Evolutionary conservation across 768 basidiomycete species (phyloP), one percentile per base, ranked within the genome.

Genomic region (Imleria badia): DNA sequence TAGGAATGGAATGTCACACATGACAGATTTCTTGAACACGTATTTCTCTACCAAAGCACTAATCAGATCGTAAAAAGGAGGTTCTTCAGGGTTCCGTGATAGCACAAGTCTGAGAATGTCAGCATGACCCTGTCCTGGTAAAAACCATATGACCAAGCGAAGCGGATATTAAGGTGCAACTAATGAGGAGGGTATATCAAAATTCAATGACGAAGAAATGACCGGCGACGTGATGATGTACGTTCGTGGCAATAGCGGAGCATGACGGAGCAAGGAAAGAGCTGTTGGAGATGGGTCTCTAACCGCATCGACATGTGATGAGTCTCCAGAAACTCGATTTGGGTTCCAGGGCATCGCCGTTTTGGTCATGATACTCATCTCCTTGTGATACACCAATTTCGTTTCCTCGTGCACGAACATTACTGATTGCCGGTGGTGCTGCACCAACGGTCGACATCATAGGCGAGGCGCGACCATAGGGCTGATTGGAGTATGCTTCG

Each of bases 251-350:
- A 64, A 62, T 59, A 65, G 42, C 60, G 51, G 55, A 59, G 52
- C 52, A 43, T 29, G 50, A 51, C 42, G 65, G 61, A 58, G 51
- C 52, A 56, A 38, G 48, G 54, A 47, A 58, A 60, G 60, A 62
- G 48, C 44, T 51, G 49, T 47, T n/a, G 34, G 38, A 50, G 38
- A 15, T 49, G 40, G 50, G 35, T 46, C 38, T 61, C 76, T 72
- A 81, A 62, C 83, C 86, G 75, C 91, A 92, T 65, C 83, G 84
- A 74, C 90, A 92, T 44, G 88, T 90, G 56, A 93, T 72, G 58
- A 91, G 81, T 72, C 81, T 78, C 76, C 87, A 76, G 50, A 89
- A 74, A 59, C 76, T 75, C 51, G 77, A 74, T 70, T 81, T 80
- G 55, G 78, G 81, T 54, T 72, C 76, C 56, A 74, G 75, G 47